Percentiles rank a stretch among this genome's conserved stretches.
Conservation (phyloP, 192 early-diverging fungal genomes). For the Cladochytrium replicatum region DNA sequence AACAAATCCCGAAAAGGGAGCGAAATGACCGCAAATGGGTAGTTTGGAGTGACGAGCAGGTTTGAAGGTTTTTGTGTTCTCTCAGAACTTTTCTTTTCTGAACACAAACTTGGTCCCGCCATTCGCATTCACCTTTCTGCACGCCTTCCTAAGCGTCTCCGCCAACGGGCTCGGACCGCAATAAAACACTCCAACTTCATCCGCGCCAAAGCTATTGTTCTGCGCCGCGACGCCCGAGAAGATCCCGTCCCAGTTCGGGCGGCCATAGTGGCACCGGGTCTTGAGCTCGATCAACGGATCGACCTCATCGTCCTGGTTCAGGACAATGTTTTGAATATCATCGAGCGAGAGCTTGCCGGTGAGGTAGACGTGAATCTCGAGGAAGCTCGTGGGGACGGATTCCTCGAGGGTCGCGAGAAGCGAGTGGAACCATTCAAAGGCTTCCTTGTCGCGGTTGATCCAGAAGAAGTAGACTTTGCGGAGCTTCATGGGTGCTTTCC, state of each 20-base stretch:
- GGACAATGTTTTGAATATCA: conserved; percentile 54
- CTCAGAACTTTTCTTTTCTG: too few species aligned
- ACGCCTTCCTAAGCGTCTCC: conserved; percentile 38
- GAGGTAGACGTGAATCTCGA: conserved; percentile 73
- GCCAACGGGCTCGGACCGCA: conserved; percentile 68
- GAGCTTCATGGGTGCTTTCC: conserved; percentile 42
- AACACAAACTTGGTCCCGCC: too few species aligned
- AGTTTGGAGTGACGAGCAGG: too few species aligned
- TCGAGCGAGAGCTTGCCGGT: conserved; percentile 58
- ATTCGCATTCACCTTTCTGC: too few species aligned
- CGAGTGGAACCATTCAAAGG: conserved; percentile 84
- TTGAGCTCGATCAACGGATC: conserved; percentile 69
- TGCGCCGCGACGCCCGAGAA: conserved; percentile 43
- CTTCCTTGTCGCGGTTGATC: conserved; percentile 70
- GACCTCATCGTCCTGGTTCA: conserved; percentile 47
- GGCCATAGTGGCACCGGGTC: conserved; percentile 65
- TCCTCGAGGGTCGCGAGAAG: conserved; percentile 71
- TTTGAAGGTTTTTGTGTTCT: too few species aligned
- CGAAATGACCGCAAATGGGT: too few species aligned
- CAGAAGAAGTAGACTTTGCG: conserved; percentile 84
- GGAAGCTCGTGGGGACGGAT: conserved; percentile 56
- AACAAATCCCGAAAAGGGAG: too few species aligned
- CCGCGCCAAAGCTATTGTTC: conserved; percentile 24
- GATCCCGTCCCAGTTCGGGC: conserved; percentile 68
- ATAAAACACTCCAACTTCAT: conserved; percentile 68